Percentiles rank a stretch among this genome's conserved stretches.
These are phyloP conservation scores for Telfairia occidentalis DNA, from an alignment of 331 rosid species.

Conservation along the genomic window DNA sequence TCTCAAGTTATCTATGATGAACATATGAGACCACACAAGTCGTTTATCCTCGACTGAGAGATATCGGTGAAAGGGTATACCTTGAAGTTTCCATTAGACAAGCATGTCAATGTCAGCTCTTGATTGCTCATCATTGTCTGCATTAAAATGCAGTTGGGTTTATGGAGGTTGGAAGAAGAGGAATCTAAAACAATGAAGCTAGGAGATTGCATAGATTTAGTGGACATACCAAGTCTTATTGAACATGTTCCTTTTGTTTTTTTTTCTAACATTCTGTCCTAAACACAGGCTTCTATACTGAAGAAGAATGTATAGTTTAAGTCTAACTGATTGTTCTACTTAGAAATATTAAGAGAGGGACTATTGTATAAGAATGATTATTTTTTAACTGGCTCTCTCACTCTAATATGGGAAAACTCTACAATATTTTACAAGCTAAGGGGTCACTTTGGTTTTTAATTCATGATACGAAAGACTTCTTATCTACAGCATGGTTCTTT, in stretches of 20 bases:
- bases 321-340: background rate
- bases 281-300: background rate
- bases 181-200: background rate
- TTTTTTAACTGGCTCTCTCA: background rate
- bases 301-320: background rate
- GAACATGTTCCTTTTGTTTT: background rate
- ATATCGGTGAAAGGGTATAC: slow-evolving; percentile 65
- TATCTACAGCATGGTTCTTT: background rate
- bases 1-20: slow-evolving; percentile 18
- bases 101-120: slow-evolving; percentile 80
- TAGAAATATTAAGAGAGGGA: background rate
- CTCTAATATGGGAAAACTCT: background rate
- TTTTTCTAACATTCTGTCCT: background rate
- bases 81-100: slow-evolving; percentile 61
- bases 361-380: background rate
- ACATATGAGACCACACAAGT: slow-evolving; percentile 71
- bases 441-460: background rate
- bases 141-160: slow-evolving; percentile 10
- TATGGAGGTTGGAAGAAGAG: background rate
- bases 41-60: slow-evolving; percentile 52
- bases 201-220: background rate
- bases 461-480: background rate
- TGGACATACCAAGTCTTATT: background rate
- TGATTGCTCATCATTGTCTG: slow-evolving; percentile 81
- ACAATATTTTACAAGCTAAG: background rate